Evolutionary conservation across 1,139 yeast species (phyloP), one percentile per base, ranked within the genome.

Genomic region (Candida sp.): DNA sequence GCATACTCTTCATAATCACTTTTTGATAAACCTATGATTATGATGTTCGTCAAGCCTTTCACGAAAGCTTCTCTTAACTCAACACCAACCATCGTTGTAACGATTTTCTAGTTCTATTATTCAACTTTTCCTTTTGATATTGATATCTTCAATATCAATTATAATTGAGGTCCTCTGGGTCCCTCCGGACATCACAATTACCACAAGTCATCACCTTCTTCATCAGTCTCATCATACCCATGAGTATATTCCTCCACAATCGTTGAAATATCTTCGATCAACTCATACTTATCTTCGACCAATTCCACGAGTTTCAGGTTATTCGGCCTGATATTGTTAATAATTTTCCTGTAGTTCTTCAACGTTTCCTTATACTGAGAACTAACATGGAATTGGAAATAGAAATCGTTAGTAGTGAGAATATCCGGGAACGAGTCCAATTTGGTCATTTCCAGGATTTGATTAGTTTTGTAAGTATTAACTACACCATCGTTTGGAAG

Each of bases 251-350:
- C 77, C 27, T 73, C 71, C 0, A 81, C 71, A 36, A 81, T 45
- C 4, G 61, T 58, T 21, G 74, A 77, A 15, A 86, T 57, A 33
- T 75, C 75, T 44, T 87, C 86, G 22, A 82, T 65, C 45, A 85
- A 54, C 45, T 85, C 91, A 32, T 78, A 83, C 46, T 86, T 74
- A 40, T 84, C 91, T 43, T 83, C 91, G n/a, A 77, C 73, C n/a
- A 64, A 47, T 62, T 69, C 47, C 70, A 54, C 55, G 23, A 46
- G 25, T 23, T 46, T 41, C 25, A 41, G 41, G 48, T 36, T 30
- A 29, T 46, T 43, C 12, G 43, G 51, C 33, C 63, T 68, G 32
- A 67, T 63, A 39, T 70, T 68, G 0, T 71, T 58, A 1, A 84
- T 75, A 32, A 71, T 57, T 9, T 70, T 65, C 7, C 68, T 66